These are phyloP conservation scores for Mycena venus DNA, from an alignment of 768 basidiomycete genomes.

Conservation along the genomic window DNA sequence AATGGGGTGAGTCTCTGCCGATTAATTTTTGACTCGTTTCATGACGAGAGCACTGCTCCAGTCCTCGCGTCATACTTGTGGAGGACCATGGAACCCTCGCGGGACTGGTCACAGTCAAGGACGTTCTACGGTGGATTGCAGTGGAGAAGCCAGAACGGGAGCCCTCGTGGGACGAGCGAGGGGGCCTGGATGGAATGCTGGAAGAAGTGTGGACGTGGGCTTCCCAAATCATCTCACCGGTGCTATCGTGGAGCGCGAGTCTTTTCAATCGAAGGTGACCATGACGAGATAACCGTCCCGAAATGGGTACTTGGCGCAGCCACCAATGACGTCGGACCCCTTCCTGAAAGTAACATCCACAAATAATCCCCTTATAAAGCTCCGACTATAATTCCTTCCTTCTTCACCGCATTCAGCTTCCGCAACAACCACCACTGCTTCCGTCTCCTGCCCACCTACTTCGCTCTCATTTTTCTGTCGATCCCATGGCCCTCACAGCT, in stretches of 20 bases:
- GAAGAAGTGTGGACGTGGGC: constrained; percentile 74
- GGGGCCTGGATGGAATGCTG: constrained; percentile 74
- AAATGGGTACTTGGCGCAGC: neutral
- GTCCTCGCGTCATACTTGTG: constrained; percentile 96
- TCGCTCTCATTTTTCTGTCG: constrained; percentile 26
- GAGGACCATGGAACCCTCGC: constrained; percentile 86
- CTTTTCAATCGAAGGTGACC: constrained; percentile 43
- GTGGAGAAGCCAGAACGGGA: constrained; percentile 66
- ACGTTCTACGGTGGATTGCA: constrained; percentile 90
- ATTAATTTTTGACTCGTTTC: constrained; percentile 12
- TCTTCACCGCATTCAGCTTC: neutral
- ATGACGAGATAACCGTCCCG: constrained; percentile 31
- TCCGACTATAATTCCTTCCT: neutral
- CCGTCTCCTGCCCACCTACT: neutral
- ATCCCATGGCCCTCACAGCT: constrained; percentile 41
- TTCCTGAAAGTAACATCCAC: neutral
- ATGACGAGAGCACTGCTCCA: constrained; percentile 44
- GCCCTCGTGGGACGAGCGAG: constrained; percentile 72
- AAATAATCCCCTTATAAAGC: constrained; percentile 20
- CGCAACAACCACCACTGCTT: neutral
- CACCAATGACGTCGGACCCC: neutral
- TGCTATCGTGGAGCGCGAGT: constrained; percentile 54
- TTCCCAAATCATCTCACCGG: constrained; percentile 50
- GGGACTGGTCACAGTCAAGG: constrained; percentile 96
- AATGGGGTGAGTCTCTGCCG: constrained; percentile 83